Evolutionary conservation across 768 basidiomycete species (phyloP), one percentile per base, ranked within the genome.

Genomic region (Mycena kentingensis): DNA sequence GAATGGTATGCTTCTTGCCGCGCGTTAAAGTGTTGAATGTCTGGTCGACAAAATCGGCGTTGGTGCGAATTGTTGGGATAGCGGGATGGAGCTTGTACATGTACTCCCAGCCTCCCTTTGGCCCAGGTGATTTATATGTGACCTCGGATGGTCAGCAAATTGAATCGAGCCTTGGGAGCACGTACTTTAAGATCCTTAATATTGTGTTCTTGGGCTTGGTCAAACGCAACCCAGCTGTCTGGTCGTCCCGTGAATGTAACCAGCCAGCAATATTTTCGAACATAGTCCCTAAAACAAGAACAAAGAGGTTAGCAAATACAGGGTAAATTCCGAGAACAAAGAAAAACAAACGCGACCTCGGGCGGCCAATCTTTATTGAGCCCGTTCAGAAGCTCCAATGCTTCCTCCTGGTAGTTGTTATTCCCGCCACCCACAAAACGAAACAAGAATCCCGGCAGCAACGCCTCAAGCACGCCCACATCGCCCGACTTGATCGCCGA

Each of bases 161-260:
- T 45, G 19, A 52, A 28, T 29, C 15, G 18, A 29, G 45, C 5
- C 27, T 51, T n/a, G n/a, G n/a, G n/a, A 46, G 34, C 18, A 42
- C 55, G n/a, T 2, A 69, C 68, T 52, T 74, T 74, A 3, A 72
- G 65, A 34, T 70, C 70, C 55, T 63, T 66, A 28, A 76, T 66
- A 47, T 72, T 73, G 22, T 68, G 61, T 41, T 76, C 72, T 46
- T 73, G 44, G n/a, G 44, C 44, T 21, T 29, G 44, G 34, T 57
- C 55, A 34, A 57, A 21, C 12, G 52, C 4, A n/a, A 52, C 18
- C 12, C 3, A 53, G 25, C 13, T n/a, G 37, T 53, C 32, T 28
- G 43, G 26, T 21, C 37, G 32, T 6, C 52, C 55, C 16, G 44
- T 32, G 13, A 29, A 29, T 16, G 12, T 53, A 5, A 57, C 18